Evolutionary conservation across 148 eudicot genomes (phyloP).

Genomic region (Fagopyrum tataricum): DNA sequence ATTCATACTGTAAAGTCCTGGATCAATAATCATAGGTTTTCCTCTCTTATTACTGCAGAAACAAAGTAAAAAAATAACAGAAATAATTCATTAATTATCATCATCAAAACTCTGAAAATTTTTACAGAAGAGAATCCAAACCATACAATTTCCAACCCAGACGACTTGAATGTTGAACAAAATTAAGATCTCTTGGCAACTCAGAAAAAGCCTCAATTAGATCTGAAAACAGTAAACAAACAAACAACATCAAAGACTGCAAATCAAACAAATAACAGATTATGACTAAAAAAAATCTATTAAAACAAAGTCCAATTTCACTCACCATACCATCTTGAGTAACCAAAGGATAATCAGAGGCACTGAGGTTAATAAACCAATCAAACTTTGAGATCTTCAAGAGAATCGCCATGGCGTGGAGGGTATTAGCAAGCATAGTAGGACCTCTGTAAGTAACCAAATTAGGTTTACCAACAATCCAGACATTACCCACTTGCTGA

Average conservation of each 20-base stretch:
- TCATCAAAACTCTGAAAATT: not conserved
- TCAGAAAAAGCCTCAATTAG: conserved; percentile 75
- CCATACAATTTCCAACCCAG: conserved; percentile 93
- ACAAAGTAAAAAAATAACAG: not conserved
- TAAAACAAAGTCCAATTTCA: conserved; percentile 14
- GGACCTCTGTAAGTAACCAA: conserved; percentile 89
- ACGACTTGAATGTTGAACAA: conserved; percentile 70
- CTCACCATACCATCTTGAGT: conserved; percentile 99
- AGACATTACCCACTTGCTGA: conserved; percentile 58
- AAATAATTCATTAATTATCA: conserved; percentile 3
- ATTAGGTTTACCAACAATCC: conserved; percentile 74
- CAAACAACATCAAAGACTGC: not conserved
- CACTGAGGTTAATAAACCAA: conserved; percentile 97
- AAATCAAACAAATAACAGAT: not conserved
- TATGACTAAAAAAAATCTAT: not conserved
- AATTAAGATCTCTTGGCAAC: conserved; percentile 73
- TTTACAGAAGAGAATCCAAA: not conserved
- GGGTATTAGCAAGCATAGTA: conserved; percentile 75
- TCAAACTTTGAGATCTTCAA: conserved; percentile 66
- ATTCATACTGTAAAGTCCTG: conserved; percentile 64
- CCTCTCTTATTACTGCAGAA: conserved; percentile 74
- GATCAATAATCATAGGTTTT: conserved; percentile 83
- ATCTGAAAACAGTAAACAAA: conserved; percentile 37
- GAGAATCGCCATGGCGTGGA: conserved; percentile 74
- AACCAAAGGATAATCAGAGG: conserved; percentile 88